Base-by-base conservation (phyloP, 2,329 filamentous ascomycete species). In the Neopestalotiopsis sp. region DNA sequence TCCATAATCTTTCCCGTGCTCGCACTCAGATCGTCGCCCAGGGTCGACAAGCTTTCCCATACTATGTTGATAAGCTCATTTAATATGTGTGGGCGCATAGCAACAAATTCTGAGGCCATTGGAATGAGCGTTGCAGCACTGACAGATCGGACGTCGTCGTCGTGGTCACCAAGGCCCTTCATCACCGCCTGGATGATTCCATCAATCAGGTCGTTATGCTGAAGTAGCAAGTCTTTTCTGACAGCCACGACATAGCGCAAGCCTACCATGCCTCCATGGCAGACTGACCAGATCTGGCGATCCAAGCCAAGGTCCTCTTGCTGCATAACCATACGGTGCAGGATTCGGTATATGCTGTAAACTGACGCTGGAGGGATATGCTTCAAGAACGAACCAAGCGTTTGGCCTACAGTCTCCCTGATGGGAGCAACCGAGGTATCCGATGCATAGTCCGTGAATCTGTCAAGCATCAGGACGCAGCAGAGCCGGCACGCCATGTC, bases 1-100 rank as follows among this genome's bases (percentile, higher is more conserved):
- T 99, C 97, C 97, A 99, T 99, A 67, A 99, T 97, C 68, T 94
- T 97, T 62, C 96, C 96, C 10, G 97, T 99, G 79, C 96, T 98
- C 4, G 96, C 96, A 79, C 95, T 98, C 20, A 99, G 86, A 77
- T 99, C 96, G 78, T 99, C 96, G 72, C 95, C 95, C n/a, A 99
- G 85, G 78, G 97, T 97, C 3, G 95, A 97, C 30, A 99, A 85
- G 82, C 96, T 98, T 76, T 97, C 93, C 96, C 96, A 99, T 34
- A 99, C 95, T 69, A 98, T 97, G 77, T 93, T 92, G 79, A 98
- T 97, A 52, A 99, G 89, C 38, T 88, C 87, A 71, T 95, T 91
- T 40, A 99, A 86, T 58, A 94, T 91, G 42, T 86, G 86, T 17
- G 94, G 92, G 17, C 95, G 92, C 79, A 97, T 89, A 49, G 90